Conservation (phyloP, 192 early-diverging fungal species). For the Geranomyces michiganensis region DNA sequence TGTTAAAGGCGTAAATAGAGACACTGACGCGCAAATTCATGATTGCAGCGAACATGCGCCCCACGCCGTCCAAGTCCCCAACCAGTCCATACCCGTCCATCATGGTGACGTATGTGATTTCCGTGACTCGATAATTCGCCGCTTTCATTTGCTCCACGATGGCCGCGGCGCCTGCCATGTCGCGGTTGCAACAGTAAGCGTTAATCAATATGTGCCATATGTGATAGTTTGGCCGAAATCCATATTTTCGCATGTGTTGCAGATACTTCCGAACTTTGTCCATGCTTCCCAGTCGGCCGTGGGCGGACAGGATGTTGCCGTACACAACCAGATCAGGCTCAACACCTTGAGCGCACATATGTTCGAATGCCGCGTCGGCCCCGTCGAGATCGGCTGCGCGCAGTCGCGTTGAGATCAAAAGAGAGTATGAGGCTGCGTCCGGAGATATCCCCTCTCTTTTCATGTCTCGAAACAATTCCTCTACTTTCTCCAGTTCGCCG, state of each 20-base stretch:
- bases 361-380: constrained; percentile 25
- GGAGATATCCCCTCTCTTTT: neutral
- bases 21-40: neutral
- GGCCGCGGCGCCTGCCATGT: constrained; percentile 27
- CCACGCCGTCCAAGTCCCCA: constrained; percentile 27
- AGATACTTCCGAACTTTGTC: constrained; percentile 3
- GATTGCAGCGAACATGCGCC: constrained; percentile 14
- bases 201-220: constrained; percentile 33
- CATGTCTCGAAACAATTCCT: constrained; percentile 24
- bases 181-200: constrained; percentile 30
- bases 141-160: constrained; percentile 27
- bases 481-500: constrained; percentile 14
- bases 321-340: constrained; percentile 31
- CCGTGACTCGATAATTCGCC: neutral
- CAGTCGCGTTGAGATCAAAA: constrained; percentile 10
- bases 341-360: constrained; percentile 18
- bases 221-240: constrained; percentile 9
- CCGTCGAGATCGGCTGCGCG: constrained; percentile 9
- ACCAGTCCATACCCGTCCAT: constrained; percentile 34
- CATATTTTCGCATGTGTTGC: constrained; percentile 19
- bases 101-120: constrained; percentile 34
- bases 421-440: constrained; percentile 22
- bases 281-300: constrained; percentile 7
- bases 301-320: constrained; percentile 19
- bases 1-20: constrained; percentile 38